Conservation (phyloP, 441 rosid genomes). For the Pelargonium myrrhifolium region DNA sequence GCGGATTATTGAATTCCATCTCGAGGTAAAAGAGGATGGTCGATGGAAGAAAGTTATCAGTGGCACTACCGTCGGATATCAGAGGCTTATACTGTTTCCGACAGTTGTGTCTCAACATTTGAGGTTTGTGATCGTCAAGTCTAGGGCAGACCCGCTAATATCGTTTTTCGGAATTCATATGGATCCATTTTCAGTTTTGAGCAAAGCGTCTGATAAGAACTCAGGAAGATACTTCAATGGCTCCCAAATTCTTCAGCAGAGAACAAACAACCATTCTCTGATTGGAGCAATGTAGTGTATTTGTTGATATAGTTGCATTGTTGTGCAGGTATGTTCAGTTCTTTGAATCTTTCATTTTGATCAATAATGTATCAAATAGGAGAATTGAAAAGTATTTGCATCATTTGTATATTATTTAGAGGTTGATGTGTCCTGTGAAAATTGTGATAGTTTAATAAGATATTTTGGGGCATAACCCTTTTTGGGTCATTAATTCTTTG, state of each 20-base stretch:
- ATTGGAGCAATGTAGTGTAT: conserved; percentile 1
- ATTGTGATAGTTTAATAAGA: too few relatives aligned
- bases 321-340: background rate
- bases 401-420: too few relatives aligned
- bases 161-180: conserved; percentile 54
- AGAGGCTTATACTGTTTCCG: conserved; percentile 54
- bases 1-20: conserved; percentile 47
- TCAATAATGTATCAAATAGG: background rate
- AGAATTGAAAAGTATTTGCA: background rate
- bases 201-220: conserved; percentile 13
- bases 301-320: background rate
- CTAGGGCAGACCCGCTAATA: conserved; percentile 65
- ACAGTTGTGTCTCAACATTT: conserved; percentile 35
- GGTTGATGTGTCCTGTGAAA: too few relatives aligned
- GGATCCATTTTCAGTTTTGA: conserved; percentile 37
- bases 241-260: conserved; percentile 18
- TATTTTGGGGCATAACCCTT: too few relatives aligned
- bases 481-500: too few relatives aligned
- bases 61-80: conserved; percentile 71
- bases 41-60: conserved; percentile 46
- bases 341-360: background rate
- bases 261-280: conserved; percentile 3
- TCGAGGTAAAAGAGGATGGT: conserved; percentile 33
- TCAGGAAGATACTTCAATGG: conserved; percentile 16
- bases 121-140: conserved; percentile 53